Percentiles rank a stretch among this genome's conserved stretches.
These are phyloP conservation scores for Camellia granthamiana DNA, from an alignment of 148 eudicot species.

Conservation along the genomic window DNA sequence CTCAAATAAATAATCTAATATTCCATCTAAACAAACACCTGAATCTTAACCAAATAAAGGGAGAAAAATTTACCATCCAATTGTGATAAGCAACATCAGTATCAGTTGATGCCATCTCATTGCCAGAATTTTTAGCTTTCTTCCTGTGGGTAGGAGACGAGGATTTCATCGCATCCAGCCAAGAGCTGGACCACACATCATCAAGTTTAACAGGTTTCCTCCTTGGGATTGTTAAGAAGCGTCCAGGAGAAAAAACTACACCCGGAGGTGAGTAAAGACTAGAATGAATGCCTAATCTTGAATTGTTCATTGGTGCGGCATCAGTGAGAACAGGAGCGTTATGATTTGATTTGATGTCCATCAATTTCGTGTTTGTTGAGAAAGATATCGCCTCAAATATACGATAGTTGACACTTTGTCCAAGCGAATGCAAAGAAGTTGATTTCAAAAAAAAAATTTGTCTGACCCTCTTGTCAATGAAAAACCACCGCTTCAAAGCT, in stretches of 20 bases:
- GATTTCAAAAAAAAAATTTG: slow-evolving; percentile 23
- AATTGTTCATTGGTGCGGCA: slow-evolving; percentile 61
- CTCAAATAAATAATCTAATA: not conserved
- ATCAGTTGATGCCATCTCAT: slow-evolving; percentile 47
- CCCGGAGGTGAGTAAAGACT: slow-evolving; percentile 50
- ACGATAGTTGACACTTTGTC: slow-evolving; percentile 6
- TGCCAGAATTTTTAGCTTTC: slow-evolving; percentile 38
- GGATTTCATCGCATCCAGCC: slow-evolving; percentile 88
- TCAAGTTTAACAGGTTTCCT: slow-evolving; percentile 63
- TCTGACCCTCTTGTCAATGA: slow-evolving; percentile 57
- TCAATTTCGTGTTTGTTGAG: slow-evolving; percentile 31
- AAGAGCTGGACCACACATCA: slow-evolving; percentile 63
- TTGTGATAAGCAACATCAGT: slow-evolving; percentile 51
- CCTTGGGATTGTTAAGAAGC: slow-evolving; percentile 64
- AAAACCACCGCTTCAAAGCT: slow-evolving; percentile 60
- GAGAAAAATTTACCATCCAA: slow-evolving; percentile 61
- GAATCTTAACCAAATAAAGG: not conserved
- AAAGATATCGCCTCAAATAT: slow-evolving; percentile 11
- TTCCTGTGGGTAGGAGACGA: slow-evolving; percentile 85
- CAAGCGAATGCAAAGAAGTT: slow-evolving; percentile 10
- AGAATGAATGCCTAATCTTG: slow-evolving; percentile 59
- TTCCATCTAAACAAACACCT: not conserved
- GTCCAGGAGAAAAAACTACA: slow-evolving; percentile 42
- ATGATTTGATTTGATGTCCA: slow-evolving; percentile 68
- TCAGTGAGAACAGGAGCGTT: slow-evolving; percentile 75